phyloP scores from a whole-genome alignment of 805 yeast species.

The Candida khao-thaluensis region DNA sequence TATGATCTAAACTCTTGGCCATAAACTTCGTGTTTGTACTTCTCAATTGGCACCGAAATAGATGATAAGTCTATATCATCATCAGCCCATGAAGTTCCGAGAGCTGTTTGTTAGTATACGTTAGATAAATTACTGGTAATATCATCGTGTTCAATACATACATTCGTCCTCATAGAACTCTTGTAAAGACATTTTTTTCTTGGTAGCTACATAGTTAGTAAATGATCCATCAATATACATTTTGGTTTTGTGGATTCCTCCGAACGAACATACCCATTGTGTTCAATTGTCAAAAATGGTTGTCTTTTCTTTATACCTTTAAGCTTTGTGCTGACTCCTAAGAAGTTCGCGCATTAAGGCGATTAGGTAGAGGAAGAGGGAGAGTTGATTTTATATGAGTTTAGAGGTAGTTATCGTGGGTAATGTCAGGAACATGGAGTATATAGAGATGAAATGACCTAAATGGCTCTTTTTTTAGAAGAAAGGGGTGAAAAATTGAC shows the following conservation, averaged over 20 bases:
- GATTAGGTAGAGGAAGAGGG: too few relatives aligned
- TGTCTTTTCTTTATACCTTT: background rate
- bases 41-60: conserved; percentile 45
- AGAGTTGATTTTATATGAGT: too few relatives aligned
- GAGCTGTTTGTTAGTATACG: conserved; percentile 25
- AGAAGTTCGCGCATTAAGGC: conserved; percentile 3
- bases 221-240: background rate
- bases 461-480: too few relatives aligned
- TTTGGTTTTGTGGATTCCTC: background rate
- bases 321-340: conserved; percentile 6
- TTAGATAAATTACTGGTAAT: too few relatives aligned
- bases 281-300: background rate
- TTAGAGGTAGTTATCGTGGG: too few relatives aligned
- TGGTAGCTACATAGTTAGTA: conserved; percentile 26
- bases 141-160: conserved; percentile 25
- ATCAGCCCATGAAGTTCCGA: conserved; percentile 50
- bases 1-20: conserved; percentile 2
- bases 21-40: conserved; percentile 15
- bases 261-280: conserved; percentile 13
- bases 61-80: conserved; percentile 46
- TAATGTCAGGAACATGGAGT: too few relatives aligned
- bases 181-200: conserved; percentile 43
- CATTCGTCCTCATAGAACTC: conserved; percentile 46
- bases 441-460: too few relatives aligned
- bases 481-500: too few relatives aligned